Conservation (phyloP, 164 flowering plant genomes). For the Kalanchoe fedtschenkoi region DNA sequence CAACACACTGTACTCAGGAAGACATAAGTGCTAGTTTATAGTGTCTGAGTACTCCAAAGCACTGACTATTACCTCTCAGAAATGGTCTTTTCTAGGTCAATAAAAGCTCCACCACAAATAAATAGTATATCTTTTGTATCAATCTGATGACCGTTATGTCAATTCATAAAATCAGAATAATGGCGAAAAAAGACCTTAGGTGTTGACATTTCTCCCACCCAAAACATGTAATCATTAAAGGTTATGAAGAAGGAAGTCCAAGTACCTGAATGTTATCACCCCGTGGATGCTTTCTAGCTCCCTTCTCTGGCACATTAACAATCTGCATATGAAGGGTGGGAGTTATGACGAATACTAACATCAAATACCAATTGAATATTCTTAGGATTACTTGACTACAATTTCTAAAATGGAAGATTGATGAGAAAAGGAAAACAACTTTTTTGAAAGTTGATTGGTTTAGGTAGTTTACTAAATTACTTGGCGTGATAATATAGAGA, state of each 20-base stretch:
- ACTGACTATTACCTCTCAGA: conserved; percentile 65
- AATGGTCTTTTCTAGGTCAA: conserved; percentile 93
- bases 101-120: conserved; percentile 97
- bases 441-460: no score
- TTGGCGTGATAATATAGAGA: no score
- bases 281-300: conserved; percentile 95
- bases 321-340: conserved; percentile 40
- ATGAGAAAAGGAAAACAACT: no score
- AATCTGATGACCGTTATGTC: conserved; percentile 37
- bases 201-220: not conserved
- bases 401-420: no score
- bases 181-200: not conserved
- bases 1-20: not conserved
- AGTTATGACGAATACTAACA: not conserved
- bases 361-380: not conserved
- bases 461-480: no score
- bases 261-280: conserved; percentile 92
- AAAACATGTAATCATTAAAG: not conserved
- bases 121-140: conserved; percentile 97
- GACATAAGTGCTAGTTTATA: not conserved
- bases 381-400: no score
- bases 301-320: conserved; percentile 96
- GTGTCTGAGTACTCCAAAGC: not conserved
- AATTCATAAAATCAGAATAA: not conserved
- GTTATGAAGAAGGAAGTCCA: not conserved